These are phyloP conservation scores for Sarocladiaceae sp. DNA, from an alignment of 2,329 filamentous ascomycete genomes.

Conservation along the genomic window DNA sequence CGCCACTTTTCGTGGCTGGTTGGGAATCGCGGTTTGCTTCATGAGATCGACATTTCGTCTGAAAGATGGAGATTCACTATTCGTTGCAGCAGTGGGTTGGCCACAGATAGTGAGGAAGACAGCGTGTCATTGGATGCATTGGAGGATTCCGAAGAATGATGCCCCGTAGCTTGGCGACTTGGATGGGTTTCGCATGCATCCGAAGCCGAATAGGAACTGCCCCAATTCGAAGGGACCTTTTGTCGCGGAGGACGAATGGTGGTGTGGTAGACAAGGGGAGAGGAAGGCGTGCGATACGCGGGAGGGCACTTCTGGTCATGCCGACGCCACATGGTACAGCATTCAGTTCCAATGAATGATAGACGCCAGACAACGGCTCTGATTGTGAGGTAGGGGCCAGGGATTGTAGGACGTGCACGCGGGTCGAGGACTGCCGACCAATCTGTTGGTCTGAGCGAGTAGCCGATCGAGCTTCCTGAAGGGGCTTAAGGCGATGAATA, in stretches of 20 bases:
- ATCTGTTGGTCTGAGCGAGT: neutral
- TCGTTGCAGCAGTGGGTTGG: neutral
- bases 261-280: neutral
- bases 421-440: neutral
- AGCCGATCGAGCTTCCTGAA: conserved; percentile 5
- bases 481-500: neutral
- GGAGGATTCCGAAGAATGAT: too few relatives aligned
- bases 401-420: neutral
- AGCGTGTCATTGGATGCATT: too few relatives aligned
- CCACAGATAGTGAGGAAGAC: neutral
- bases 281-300: neutral
- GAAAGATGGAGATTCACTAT: too few relatives aligned
- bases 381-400: neutral
- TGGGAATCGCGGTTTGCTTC: too few relatives aligned
- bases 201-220: neutral
- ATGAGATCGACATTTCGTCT: too few relatives aligned
- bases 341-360: neutral
- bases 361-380: neutral
- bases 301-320: conserved; percentile 7
- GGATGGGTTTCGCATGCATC: neutral
- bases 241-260: conserved; percentile 1
- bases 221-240: neutral
- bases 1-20: neutral
- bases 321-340: conserved; percentile 8
- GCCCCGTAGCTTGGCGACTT: neutral